phyloP scores from a whole-genome alignment of 257 asterid species.

The Solanum lycopersicoides region DNA sequence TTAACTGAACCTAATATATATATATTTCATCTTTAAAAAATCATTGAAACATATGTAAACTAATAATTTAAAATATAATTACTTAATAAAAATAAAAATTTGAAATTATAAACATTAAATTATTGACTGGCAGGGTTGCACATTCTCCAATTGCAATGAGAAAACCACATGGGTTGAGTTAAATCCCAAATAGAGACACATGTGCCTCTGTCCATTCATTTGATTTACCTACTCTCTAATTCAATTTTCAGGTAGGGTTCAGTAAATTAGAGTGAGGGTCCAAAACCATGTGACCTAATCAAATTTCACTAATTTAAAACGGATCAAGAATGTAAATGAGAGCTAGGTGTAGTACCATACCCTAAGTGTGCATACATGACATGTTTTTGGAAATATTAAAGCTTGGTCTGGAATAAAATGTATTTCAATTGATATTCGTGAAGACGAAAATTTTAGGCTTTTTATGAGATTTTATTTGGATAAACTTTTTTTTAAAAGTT shows the following conservation, averaged over 20 bases:
- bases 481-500: no score
- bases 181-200: neutral
- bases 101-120: neutral
- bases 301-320: neutral
- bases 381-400: no score
- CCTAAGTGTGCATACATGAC: neutral
- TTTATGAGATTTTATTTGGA: no score
- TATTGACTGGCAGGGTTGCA: neutral
- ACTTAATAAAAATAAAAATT: neutral
- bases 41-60: no score
- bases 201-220: neutral
- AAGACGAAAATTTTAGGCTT: no score
- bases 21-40: no score
- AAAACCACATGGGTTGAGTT: neutral
- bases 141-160: neutral
- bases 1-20: neutral
- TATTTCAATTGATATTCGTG: no score
- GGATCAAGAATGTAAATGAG: neutral
- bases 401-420: accelerated
- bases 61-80: neutral
- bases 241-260: neutral
- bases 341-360: neutral
- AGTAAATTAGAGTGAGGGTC: neutral
- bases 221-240: neutral
- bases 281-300: neutral